Percentiles rank a stretch among this genome's conserved stretches.
Evolutionary conservation across 2,329 filamentous ascomycete species (phyloP).

Genomic region (Verticillium alfalfae): DNA sequence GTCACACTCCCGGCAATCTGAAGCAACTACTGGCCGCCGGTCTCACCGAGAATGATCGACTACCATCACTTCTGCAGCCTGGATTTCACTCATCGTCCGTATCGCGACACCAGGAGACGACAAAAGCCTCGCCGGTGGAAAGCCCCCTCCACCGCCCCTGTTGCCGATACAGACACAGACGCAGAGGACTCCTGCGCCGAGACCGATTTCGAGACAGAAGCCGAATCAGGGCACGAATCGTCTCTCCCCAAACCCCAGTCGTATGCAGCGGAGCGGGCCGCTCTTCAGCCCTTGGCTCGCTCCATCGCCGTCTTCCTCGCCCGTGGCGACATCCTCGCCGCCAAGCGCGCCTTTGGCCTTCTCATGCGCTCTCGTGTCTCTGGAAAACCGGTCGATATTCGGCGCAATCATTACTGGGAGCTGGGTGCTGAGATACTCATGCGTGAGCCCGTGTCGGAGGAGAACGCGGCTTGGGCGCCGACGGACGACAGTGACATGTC

Average conservation of each 20-base stretch:
- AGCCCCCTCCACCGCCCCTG: not conserved
- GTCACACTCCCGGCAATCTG: constrained; percentile 45
- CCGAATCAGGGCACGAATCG: constrained; percentile 8
- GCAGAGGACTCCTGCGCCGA: not conserved
- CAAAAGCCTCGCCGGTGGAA: not conserved
- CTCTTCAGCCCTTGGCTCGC: constrained; percentile 23
- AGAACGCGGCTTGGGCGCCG: not conserved
- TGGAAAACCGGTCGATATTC: constrained; percentile 59
- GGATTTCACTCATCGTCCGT: constrained; percentile 47
- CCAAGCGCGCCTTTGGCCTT: constrained; percentile 69
- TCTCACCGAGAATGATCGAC: constrained; percentile 38
- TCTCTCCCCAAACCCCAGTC: constrained; percentile 9
- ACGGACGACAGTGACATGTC: constrained; percentile 1
- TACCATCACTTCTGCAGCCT: constrained; percentile 27
- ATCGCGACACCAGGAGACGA: constrained; percentile 3
- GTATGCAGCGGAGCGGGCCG: constrained; percentile 8
- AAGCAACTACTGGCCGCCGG: constrained; percentile 50
- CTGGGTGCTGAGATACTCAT: constrained; percentile 82
- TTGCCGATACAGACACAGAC: not conserved
- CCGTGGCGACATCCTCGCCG: constrained; percentile 64
- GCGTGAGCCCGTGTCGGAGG: constrained; percentile 37
- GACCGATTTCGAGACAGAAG: not conserved
- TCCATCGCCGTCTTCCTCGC: constrained; percentile 69
- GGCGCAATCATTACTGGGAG: constrained; percentile 68
- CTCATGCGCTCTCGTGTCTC: constrained; percentile 44